Evolutionary conservation across 176 grass and related monocot species (phyloP).

Genomic region (Stipa capillata): DNA sequence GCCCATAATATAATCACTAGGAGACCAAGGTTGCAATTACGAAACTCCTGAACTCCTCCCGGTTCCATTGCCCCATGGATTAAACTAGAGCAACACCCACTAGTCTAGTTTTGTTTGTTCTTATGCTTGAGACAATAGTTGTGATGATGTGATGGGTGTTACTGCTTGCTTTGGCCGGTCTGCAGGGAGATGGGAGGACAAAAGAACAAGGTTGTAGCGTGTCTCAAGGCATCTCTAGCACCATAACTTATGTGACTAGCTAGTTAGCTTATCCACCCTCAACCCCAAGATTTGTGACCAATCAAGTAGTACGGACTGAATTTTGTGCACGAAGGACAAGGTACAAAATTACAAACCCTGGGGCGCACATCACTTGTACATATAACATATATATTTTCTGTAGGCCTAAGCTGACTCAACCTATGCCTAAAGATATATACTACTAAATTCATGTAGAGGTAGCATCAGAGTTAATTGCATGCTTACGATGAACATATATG

Average conservation of each 20-base stretch:
- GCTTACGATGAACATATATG: not conserved
- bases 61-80: constrained; percentile 46
- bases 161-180: constrained; percentile 12
- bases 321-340: constrained; percentile 27
- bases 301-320: not conserved
- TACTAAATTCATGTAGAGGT: not conserved
- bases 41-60: constrained; percentile 32
- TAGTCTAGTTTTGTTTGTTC: constrained; percentile 35
- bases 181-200: constrained; percentile 7
- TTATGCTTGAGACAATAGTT: constrained; percentile 3
- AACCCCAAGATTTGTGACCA: not conserved
- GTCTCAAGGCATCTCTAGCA: constrained; percentile 38
- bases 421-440: not conserved
- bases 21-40: not conserved
- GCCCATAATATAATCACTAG: constrained; percentile 1
- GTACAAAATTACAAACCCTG: constrained; percentile 16
- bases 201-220: constrained; percentile 46
- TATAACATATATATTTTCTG: not conserved
- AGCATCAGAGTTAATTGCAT: not conserved
- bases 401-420: constrained; percentile 20
- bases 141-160: constrained; percentile 9
- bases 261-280: constrained; percentile 9
- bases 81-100: constrained; percentile 3
- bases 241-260: constrained; percentile 23
- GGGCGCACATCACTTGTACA: not conserved